Conservation (phyloP, 202 grass and related monocot genomes). For the Setaria viridis region DNA sequence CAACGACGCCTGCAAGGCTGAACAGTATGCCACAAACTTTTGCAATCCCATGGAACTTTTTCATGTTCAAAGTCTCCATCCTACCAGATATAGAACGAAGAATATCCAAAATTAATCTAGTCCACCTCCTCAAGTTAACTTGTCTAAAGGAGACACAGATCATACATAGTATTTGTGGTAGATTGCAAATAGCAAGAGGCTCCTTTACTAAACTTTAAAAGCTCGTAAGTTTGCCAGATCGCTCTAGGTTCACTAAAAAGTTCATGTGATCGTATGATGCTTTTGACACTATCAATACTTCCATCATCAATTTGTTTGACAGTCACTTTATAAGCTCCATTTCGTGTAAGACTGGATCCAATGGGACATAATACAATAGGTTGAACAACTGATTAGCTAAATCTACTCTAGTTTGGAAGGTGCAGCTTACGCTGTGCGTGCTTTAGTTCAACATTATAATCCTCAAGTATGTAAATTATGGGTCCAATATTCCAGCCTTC, state of each 20-base stretch:
- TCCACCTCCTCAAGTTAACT: not conserved
- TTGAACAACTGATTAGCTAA: not conserved
- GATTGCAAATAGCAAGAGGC: not conserved
- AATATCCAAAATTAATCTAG: not conserved
- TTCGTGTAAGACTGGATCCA: not conserved
- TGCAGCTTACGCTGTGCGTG: not conserved
- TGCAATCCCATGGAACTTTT: slow-evolving; percentile 51
- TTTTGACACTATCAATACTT: not conserved
- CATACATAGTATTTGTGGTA: not conserved
- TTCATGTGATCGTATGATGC: not conserved
- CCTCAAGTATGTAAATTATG: not conserved
- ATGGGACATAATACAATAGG: not conserved
- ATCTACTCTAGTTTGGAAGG: not conserved
- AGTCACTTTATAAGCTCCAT: not conserved
- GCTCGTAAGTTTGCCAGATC: not conserved
- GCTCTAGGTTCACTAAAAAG: not conserved
- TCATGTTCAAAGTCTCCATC: slow-evolving; percentile 55
- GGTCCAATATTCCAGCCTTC: not conserved
- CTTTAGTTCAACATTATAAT: not conserved
- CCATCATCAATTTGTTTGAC: not conserved
- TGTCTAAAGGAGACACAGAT: not conserved
- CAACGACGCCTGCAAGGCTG: slow-evolving; percentile 47
- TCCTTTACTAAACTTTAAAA: not conserved
- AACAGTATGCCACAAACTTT: slow-evolving; percentile 49
- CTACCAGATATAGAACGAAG: slow-evolving; percentile 35